Conservation (phyloP, 257 asterid genomes). For the Solanum pinnatisectum region DNA sequence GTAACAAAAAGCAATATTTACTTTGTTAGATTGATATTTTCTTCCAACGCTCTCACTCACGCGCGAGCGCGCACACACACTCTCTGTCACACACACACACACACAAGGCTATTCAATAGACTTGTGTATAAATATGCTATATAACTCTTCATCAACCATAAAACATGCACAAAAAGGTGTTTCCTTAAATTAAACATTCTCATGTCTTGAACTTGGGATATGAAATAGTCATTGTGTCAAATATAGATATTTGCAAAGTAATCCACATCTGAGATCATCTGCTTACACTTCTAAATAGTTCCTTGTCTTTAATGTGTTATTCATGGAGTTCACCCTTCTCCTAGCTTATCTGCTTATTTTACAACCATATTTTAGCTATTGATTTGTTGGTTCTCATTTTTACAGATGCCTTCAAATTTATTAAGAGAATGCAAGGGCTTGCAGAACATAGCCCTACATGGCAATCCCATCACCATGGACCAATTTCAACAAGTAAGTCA, state of each 20-base stretch:
- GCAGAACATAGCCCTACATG: conserved; percentile 80
- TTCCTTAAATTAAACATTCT: background rate
- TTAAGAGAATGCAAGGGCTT: conserved; percentile 76
- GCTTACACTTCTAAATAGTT: background rate
- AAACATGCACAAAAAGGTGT: background rate
- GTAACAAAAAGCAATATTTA: background rate
- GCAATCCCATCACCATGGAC: conserved; percentile 93
- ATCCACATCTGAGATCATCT: background rate
- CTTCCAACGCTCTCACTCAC: background rate
- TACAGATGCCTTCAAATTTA: conserved; percentile 70
- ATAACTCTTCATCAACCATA: background rate
- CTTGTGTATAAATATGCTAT: background rate
- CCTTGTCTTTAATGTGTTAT: background rate
- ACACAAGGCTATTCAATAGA: background rate
- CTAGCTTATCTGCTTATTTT: background rate
- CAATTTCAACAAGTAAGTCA: conserved; percentile 65
- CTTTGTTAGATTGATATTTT: background rate
- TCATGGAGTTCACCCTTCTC: background rate
- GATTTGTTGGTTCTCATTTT: background rate
- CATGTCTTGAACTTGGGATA: background rate
- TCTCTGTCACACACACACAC: too few species aligned
- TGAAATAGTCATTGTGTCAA: background rate
- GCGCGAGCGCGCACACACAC: background rate
- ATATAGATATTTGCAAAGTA: background rate
- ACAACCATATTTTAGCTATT: background rate